phyloP scores from a whole-genome alignment of 805 yeast species.

The Candida ascalaphidarum region DNA sequence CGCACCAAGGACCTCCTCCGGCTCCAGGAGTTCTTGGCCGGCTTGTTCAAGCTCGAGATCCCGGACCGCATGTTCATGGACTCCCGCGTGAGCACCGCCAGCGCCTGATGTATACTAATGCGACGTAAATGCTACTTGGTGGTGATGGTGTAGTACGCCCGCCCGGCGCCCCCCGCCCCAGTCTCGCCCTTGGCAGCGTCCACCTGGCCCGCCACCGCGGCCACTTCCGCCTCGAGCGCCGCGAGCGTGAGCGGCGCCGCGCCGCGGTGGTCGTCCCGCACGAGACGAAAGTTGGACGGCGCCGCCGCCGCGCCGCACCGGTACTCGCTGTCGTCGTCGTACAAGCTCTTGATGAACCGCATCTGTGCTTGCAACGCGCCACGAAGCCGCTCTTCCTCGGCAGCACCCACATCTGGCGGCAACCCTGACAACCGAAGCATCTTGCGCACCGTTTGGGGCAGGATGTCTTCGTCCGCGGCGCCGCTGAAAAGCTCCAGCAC shows the following conservation, averaged over 20 bases:
- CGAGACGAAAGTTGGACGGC: conserved; percentile 22
- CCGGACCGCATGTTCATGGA: conserved; percentile 83
- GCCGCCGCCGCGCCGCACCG: conserved; percentile 2
- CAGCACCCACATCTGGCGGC: conserved; percentile 15
- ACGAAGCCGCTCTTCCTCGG: conserved; percentile 20
- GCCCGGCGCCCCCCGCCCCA: background rate
- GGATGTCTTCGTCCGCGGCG: no score
- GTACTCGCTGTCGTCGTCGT: conserved; percentile 11
- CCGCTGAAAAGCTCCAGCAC: no score
- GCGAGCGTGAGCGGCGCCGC: no score
- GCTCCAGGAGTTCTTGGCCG: conserved; percentile 58
- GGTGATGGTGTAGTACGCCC: background rate
- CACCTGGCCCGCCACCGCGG: background rate
- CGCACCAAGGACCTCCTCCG: conserved; percentile 56
- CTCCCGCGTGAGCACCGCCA: conserved; percentile 43
- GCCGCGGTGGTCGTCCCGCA: no score
- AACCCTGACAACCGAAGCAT: conserved; percentile 44
- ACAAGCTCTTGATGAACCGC: conserved; percentile 39
- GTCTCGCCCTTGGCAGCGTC: background rate
- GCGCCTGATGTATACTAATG: no score
- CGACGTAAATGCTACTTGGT: background rate
- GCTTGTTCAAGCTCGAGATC: conserved; percentile 57
- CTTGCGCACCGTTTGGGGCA: conserved; percentile 15
- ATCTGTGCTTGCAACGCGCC: conserved; percentile 38
- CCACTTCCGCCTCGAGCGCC: no score